Conservation (phyloP, 306 rosid genomes). For the Quercus variabilis region DNA sequence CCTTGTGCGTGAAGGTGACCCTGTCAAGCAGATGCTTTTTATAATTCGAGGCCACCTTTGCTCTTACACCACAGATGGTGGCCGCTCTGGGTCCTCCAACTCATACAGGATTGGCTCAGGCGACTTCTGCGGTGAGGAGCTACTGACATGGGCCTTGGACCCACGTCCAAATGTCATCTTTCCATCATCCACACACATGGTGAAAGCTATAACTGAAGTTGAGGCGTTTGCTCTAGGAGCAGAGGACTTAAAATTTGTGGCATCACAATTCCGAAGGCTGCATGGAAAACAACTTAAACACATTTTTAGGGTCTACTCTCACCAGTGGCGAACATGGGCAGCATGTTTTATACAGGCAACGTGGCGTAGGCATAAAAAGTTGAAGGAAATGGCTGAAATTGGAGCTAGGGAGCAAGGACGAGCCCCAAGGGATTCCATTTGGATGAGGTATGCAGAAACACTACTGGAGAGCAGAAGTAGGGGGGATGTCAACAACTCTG, state of each 20-base stretch:
- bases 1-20: conserved; percentile 87
- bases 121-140: conserved; percentile 94
- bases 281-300: conserved; percentile 80
- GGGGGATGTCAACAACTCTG: conserved; percentile 10
- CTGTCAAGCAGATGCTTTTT: conserved; percentile 87
- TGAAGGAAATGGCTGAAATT: conserved; percentile 44
- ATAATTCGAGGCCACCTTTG: conserved; percentile 87
- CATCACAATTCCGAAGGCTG: conserved; percentile 77
- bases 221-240: conserved; percentile 90
- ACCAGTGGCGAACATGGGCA: conserved; percentile 93
- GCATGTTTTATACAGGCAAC: conserved; percentile 86
- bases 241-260: conserved; percentile 86
- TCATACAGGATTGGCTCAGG: conserved; percentile 73
- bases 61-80: conserved; percentile 88
- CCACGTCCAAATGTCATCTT: conserved; percentile 68
- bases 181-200: conserved; percentile 82
- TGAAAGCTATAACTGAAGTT: conserved; percentile 77
- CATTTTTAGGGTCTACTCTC: conserved; percentile 78
- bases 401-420: conserved; percentile 35
- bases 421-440: conserved; percentile 13
- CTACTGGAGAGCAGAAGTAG: conserved; percentile 26
- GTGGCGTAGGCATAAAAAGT: conserved; percentile 70
- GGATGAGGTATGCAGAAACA: conserved; percentile 15
- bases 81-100: conserved; percentile 84
- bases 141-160: conserved; percentile 87